Percentiles rank a stretch among this genome's conserved stretches.
phyloP scores from a whole-genome alignment of 345 rosid species.

The Eucalyptus cloeziana region DNA sequence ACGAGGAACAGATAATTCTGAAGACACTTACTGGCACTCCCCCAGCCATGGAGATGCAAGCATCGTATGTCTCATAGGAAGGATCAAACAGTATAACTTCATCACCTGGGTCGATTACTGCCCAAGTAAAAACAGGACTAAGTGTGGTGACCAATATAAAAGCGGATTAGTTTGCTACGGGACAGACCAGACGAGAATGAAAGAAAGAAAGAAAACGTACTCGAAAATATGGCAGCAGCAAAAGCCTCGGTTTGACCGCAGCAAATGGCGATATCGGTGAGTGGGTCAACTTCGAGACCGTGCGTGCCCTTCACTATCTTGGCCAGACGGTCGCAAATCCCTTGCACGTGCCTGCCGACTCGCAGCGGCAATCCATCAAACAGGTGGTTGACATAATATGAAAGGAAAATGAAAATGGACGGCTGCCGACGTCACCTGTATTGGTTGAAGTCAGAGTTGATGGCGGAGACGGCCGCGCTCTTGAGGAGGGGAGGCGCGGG shows the following conservation, averaged over 20 bases:
- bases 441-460: slow-evolving; percentile 44
- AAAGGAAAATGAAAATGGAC: not conserved
- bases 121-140: not conserved
- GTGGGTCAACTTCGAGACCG: slow-evolving; percentile 33
- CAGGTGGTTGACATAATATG: not conserved
- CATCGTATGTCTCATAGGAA: slow-evolving; percentile 40
- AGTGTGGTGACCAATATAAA: not conserved
- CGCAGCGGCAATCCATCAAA: not conserved
- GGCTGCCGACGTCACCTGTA: slow-evolving; percentile 18
- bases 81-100: slow-evolving; percentile 56
- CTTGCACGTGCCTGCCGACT: slow-evolving; percentile 44
- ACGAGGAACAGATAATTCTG: not conserved
- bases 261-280: slow-evolving; percentile 40
- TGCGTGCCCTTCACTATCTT: slow-evolving; percentile 14
- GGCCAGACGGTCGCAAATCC: slow-evolving; percentile 40
- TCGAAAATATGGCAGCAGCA: slow-evolving; percentile 39
- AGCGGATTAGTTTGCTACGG: not conserved
- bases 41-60: slow-evolving; percentile 36
- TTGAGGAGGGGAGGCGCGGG: slow-evolving; percentile 35
- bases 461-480: slow-evolving; percentile 49
- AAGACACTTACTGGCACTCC: slow-evolving; percentile 35
- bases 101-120: slow-evolving; percentile 46
- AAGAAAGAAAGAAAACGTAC: slow-evolving; percentile 3
- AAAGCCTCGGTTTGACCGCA: slow-evolving; percentile 70
- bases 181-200: not conserved